phyloP scores from a whole-genome alignment of 352 stramenopile species.

The Phytophthora gonapodyides region DNA sequence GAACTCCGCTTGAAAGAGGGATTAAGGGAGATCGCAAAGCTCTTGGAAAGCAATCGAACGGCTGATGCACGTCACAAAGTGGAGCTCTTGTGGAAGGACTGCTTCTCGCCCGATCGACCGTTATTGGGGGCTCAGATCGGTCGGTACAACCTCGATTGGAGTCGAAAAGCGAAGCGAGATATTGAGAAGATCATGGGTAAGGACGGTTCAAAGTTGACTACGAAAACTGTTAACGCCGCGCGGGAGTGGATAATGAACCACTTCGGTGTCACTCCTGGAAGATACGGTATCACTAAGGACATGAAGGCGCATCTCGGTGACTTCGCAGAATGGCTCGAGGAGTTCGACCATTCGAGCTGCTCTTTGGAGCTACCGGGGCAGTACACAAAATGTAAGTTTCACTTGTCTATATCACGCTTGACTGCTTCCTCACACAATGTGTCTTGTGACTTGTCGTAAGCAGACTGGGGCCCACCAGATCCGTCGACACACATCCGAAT shows the following conservation, averaged over 20 bases:
- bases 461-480: slow-evolving; percentile 79
- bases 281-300: slow-evolving; percentile 75
- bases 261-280: slow-evolving; percentile 74
- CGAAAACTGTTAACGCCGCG: slow-evolving; percentile 57
- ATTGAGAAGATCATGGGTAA: slow-evolving; percentile 80
- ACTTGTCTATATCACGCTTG: slow-evolving; percentile 1
- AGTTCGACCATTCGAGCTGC: slow-evolving; percentile 77
- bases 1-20: slow-evolving; percentile 84
- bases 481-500: slow-evolving; percentile 65
- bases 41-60: slow-evolving; percentile 57
- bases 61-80: slow-evolving; percentile 40
- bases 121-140: slow-evolving; percentile 66
- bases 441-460: not conserved
- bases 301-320: slow-evolving; percentile 82
- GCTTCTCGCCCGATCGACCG: slow-evolving; percentile 55
- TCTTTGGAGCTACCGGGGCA: slow-evolving; percentile 80
- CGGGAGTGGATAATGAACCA: slow-evolving; percentile 74
- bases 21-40: slow-evolving; percentile 63
- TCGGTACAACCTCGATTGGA: slow-evolving; percentile 82
- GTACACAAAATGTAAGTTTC: slow-evolving; percentile 67
- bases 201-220: slow-evolving; percentile 54
- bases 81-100: slow-evolving; percentile 60
- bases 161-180: slow-evolving; percentile 48
- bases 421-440: slow-evolving; percentile 8
- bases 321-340: slow-evolving; percentile 86